A percentile compares a stretch with the other conserved stretches of the same genome.
These are phyloP conservation scores for Colletotrichum neosansevieriae DNA, from an alignment of 2,329 filamentous ascomycete species.

Conservation along the genomic window DNA sequence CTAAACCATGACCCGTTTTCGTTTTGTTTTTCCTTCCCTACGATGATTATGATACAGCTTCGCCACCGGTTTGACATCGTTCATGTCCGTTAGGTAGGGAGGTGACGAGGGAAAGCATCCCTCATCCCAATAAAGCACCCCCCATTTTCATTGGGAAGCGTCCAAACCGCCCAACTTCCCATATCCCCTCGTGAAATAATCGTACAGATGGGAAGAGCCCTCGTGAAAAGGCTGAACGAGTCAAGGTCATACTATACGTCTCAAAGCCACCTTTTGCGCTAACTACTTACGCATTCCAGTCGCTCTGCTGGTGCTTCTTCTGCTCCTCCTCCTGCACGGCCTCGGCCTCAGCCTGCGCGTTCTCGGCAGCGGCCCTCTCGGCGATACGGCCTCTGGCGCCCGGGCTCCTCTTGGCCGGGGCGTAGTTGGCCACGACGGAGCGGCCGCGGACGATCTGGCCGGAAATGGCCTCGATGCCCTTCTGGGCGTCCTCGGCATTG, in stretches of 20 bases:
- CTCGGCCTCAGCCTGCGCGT: not conserved
- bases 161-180: not conserved
- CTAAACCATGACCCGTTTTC: not conserved
- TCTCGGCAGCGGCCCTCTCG: not conserved
- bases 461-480: conserved; percentile 67
- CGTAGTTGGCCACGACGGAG: conserved; percentile 74
- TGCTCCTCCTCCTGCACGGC: conserved; percentile 38
- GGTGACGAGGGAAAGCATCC: no score
- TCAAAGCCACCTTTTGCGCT: not conserved
- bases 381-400: no score
- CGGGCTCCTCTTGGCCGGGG: conserved; percentile 42
- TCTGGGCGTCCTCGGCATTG: conserved; percentile 73
- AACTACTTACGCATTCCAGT: conserved; percentile 32
- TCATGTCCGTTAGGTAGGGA: no score
- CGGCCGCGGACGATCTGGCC: conserved; percentile 74
- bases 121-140: not conserved
- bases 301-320: conserved; percentile 23
- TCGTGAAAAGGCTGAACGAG: not conserved
- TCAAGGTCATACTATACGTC: not conserved
- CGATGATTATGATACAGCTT: not conserved
- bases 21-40: not conserved
- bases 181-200: not conserved
- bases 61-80: not conserved
- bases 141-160: not conserved
- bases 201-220: conserved; percentile 1